Base-by-base conservation (phyloP, 805 yeast genomes). In the Scheffersomyces stipitis region DNA sequence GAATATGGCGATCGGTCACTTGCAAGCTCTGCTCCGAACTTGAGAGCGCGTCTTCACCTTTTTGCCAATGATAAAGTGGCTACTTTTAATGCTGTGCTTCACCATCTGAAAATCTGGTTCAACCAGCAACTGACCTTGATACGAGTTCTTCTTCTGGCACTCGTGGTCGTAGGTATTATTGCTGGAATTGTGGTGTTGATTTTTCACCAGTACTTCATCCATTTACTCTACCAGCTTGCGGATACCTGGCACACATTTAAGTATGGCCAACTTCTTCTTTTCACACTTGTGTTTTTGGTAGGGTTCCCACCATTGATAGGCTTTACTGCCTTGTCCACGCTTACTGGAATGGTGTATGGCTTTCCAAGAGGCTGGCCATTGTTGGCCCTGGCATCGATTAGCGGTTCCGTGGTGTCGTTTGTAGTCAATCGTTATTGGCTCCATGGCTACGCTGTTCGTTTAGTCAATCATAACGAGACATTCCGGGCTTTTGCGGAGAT, bases 261-360 rank as follows among this genome's bases (percentile, higher is more conserved):
- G 14, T 64, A 56, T 28, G 78, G 83, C 0, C 61, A 64, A 9
- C 40, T 71, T 3, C 45, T 79, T 0, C 53, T 90, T 39, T 74
- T 81, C 34, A 13, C 60, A 3, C 56, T 82, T 31, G 60, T 89
- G 3, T 75, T 83, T 46, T 18, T 73, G 2, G 89, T 90, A 4
- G 80, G 93, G 0, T 90, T 91, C 66, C 98, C 99, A 2, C 99
- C 98, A 1, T 45, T 91, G 48, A 60, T 88, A 23, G 99, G 99
- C 1, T 90, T 82, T 62, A 75, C 91, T 4, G 71, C 82, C 15
- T 58, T 86, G 14, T 73, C 83, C 14, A 72, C 84, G 31, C 54
- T 83, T 12, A 68, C 80, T 4, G 99, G 98, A 2, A 79, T 88
- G 76, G 75, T 83, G 6, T 93, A 82, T 57, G 98, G 97, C 1